Conservation (phyloP, 805 yeast species). For the Kodamaea neixiangensis region DNA sequence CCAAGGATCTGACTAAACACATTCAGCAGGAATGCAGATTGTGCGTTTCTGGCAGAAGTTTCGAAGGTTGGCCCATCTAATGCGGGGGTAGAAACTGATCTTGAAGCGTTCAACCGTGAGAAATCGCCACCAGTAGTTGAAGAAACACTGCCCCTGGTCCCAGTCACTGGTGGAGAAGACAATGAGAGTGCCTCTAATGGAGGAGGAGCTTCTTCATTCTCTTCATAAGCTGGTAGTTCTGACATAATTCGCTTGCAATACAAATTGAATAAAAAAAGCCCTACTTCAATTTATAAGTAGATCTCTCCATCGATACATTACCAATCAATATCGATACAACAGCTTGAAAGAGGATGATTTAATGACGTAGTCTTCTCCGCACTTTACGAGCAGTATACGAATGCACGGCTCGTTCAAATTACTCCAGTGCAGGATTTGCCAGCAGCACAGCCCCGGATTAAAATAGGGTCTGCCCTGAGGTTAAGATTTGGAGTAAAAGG, state of each 20-base stretch:
- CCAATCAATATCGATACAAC: too few species aligned
- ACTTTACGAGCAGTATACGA: background rate
- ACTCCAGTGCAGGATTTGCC: background rate
- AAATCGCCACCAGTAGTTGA: too few species aligned
- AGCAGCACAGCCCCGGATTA: background rate
- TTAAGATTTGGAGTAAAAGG: background rate
- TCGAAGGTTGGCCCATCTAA: background rate
- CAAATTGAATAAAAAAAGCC: too few species aligned
- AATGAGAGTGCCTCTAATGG: background rate
- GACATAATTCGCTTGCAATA: background rate
- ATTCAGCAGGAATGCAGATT: background rate
- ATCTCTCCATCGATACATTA: too few species aligned
- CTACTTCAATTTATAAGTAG: background rate
- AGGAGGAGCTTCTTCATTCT: background rate
- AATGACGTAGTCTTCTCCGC: background rate
- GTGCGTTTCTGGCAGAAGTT: background rate
- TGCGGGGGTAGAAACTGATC: background rate
- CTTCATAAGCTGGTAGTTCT: background rate
- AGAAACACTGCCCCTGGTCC: background rate
- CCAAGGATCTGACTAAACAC: slow-evolving; percentile 2
- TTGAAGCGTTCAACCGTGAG: too few species aligned
- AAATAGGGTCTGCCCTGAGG: too few species aligned
- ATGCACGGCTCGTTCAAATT: background rate
- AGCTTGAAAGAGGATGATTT: too few species aligned
- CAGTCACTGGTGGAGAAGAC: background rate